Conservation (phyloP, 768 basidiomycete species). For the Melanogaster broomeanus region DNA sequence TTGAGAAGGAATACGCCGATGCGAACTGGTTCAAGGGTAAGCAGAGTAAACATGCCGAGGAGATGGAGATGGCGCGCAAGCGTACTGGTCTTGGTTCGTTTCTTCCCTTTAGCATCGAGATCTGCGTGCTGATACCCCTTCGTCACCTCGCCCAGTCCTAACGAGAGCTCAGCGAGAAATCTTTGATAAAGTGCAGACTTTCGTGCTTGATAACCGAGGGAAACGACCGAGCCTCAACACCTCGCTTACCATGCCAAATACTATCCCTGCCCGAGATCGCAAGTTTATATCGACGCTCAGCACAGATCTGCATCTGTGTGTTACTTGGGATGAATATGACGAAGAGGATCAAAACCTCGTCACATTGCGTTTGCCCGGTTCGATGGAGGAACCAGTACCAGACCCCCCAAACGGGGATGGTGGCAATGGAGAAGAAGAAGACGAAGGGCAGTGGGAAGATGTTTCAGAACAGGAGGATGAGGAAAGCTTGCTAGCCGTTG, state of each 20-base stretch:
- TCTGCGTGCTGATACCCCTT: not conserved
- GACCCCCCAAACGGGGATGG: constrained; percentile 36
- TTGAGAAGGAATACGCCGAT: constrained; percentile 90
- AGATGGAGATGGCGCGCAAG: constrained; percentile 61
- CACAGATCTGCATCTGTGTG: constrained; percentile 69
- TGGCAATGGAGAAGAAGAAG: constrained; percentile 49
- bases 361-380: constrained; percentile 62
- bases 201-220: constrained; percentile 55
- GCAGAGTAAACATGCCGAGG: constrained; percentile 70
- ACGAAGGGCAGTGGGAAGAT: constrained; percentile 50
- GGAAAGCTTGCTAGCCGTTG: constrained; percentile 72
- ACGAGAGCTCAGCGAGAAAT: constrained; percentile 74
- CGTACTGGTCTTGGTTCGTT: constrained; percentile 64
- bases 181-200: constrained; percentile 76
- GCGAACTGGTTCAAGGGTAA: constrained; percentile 94
- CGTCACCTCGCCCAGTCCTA: constrained; percentile 47
- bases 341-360: constrained; percentile 79
- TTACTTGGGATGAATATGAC: constrained; percentile 95
- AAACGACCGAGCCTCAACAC: constrained; percentile 29
- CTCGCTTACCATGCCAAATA: constrained; percentile 71
- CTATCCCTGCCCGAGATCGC: constrained; percentile 78
- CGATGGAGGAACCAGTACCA: constrained; percentile 34
- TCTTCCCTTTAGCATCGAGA: not conserved
- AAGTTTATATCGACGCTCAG: constrained; percentile 78
- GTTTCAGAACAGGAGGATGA: constrained; percentile 61